These are phyloP conservation scores for Hypoxylon sp. DNA, from an alignment of 2,329 filamentous ascomycete genomes.

Conservation along the genomic window DNA sequence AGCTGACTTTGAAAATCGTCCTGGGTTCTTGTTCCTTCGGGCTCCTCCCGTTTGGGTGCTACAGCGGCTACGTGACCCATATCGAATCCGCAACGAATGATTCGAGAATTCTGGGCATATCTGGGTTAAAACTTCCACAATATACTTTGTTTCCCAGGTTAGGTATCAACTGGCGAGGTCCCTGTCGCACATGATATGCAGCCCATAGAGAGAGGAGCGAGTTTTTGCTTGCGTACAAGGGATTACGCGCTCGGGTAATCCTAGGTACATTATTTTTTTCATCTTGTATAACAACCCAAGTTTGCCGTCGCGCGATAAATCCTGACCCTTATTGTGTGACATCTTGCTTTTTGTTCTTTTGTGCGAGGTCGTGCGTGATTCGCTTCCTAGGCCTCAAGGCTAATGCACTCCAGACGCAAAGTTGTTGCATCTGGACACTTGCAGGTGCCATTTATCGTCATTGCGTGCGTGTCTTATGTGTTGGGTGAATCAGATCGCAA, in stretches of 20 bases:
- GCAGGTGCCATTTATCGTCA: conserved; percentile 37
- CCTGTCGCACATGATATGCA: conserved; percentile 22
- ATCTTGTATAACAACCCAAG: conserved; percentile 23
- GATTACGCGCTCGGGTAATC: conserved; percentile 38
- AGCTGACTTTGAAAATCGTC: conserved; percentile 17
- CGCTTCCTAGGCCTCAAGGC: conserved; percentile 26
- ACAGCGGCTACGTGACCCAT: conserved; percentile 27
- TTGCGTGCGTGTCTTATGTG: conserved; percentile 30
- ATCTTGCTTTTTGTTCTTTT: conserved; percentile 28
- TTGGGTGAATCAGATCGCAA: conserved; percentile 40
- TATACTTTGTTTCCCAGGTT: conserved; percentile 28
- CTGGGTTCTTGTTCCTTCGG: conserved; percentile 37
- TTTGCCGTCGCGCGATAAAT: conserved; percentile 28
- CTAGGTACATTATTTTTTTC: conserved; percentile 18
- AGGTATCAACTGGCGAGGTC: conserved; percentile 37
- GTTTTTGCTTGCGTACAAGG: conserved; percentile 16
- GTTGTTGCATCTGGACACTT: conserved; percentile 38
- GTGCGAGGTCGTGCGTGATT: conserved; percentile 27
- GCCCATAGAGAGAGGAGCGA: not conserved
- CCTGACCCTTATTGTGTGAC: conserved; percentile 19
- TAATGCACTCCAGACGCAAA: conserved; percentile 44
- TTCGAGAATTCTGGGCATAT: conserved; percentile 31
- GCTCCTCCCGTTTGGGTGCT: conserved; percentile 12
- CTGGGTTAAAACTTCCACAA: conserved; percentile 24
- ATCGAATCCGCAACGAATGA: conserved; percentile 31